Conservation (phyloP, 352 stramenopile species). For the Pythium phragmitis region DNA sequence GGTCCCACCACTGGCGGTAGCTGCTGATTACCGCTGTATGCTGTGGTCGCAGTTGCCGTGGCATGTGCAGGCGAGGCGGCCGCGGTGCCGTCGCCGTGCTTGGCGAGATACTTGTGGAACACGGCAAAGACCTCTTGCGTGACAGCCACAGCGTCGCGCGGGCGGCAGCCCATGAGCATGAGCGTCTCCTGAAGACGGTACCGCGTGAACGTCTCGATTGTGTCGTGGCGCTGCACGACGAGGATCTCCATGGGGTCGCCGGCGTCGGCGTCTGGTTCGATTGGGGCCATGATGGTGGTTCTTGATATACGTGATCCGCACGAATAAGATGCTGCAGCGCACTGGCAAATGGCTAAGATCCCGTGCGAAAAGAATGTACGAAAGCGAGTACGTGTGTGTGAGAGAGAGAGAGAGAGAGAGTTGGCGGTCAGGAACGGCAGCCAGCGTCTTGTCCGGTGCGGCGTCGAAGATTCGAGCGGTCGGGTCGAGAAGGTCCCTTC, state of each 20-base stretch:
- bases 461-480: neutral
- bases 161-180: constrained; percentile 85
- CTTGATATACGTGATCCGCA: too few relatives aligned
- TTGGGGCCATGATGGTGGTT: constrained; percentile 35
- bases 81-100: constrained; percentile 7
- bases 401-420: too few relatives aligned
- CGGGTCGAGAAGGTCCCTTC: neutral
- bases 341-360: too few relatives aligned
- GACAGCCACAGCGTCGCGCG: constrained; percentile 69
- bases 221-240: constrained; percentile 47
- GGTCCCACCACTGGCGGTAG: neutral
- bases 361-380: too few relatives aligned
- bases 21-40: neutral
- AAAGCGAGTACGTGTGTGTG: too few relatives aligned
- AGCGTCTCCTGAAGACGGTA: constrained; percentile 86
- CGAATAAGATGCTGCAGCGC: too few relatives aligned
- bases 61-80: neutral
- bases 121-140: constrained; percentile 66
- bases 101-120: constrained; percentile 55
- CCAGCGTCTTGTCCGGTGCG: neutral
- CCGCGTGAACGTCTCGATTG: constrained; percentile 69
- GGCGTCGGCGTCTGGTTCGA: constrained; percentile 51
- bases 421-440: neutral
- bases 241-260: constrained; percentile 84
- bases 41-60: neutral